Base-by-base conservation (phyloP, 306 rosid species). In the Gastrolobium bilobum region DNA sequence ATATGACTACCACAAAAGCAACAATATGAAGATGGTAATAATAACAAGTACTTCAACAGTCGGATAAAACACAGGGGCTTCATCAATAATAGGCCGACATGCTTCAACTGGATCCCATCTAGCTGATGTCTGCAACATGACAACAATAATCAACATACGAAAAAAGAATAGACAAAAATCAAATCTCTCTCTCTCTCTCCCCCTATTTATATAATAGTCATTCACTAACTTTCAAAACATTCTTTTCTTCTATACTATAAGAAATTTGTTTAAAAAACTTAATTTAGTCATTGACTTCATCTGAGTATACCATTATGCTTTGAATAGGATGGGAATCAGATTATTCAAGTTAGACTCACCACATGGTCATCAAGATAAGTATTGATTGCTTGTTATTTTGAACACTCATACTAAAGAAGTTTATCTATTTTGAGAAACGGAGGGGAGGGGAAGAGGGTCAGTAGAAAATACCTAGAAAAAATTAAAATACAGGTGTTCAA, bases 21-120 rank as follows among this genome's bases (percentile, higher is more conserved):
- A n/a, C 39, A 20, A 64, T 44, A 54, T 20, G 51, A 82, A 54
- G 61, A 61, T 63, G 58, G 39, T 52, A 26, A 63, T 7, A 57
- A 74, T 35, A 52, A 66, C 9, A 63, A 71, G 67, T 83, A 95
- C 99, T 93, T 91, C 97, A 33, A 62, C 50, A 54, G 93, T 91
- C 0, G 99, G 99, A 89, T 89, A 81, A 81, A 91, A 93, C 20
- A 90, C 97, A 78, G 98, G 99, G 10, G 98, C 98, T 69, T 90
- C 98, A 54, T 87, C 91, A 76, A 95, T 79, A 51, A 54, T 56
- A 40, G 99, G 99, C 75, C 92, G 84, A 81, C 97, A 87, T 39
- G 98, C 85, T 83, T 88, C 94, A 50, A 46, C 84, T 0, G 91
- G 96, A 84, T 68, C 87, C 99, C 99, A 95, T 84, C 93, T 86